Evolutionary conservation across 2,329 filamentous ascomycete genomes (phyloP).

Genomic region (Onygena corvina): DNA sequence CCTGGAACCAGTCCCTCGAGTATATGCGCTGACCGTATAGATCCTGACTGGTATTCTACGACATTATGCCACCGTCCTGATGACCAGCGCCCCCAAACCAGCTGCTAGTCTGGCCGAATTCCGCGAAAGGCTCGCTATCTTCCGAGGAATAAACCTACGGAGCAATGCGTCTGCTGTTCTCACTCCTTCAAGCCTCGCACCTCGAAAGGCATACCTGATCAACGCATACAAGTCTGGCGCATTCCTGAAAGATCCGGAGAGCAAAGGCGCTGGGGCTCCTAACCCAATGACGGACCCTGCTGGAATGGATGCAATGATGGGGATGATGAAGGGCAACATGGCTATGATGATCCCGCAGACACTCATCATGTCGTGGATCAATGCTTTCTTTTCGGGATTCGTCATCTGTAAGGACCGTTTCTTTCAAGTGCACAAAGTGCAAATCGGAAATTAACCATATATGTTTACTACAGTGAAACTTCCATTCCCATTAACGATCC

Average conservation of each 20-base stretch:
- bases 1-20: background rate
- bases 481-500: conserved; percentile 91
- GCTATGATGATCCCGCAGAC: conserved; percentile 99
- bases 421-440: background rate
- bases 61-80: conserved; percentile 89
- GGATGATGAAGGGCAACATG: conserved; percentile 99
- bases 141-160: conserved; percentile 74
- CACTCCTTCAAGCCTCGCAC: conserved; percentile 62
- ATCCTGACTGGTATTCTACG: conserved; percentile 89
- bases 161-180: conserved; percentile 71
- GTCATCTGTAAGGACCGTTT: conserved; percentile 63
- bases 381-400: conserved; percentile 96
- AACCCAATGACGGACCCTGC: conserved; percentile 94
- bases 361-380: conserved; percentile 99
- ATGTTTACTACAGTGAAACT: conserved; percentile 59
- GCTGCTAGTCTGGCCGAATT: conserved; percentile 47
- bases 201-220: conserved; percentile 68
- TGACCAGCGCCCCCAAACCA: conserved; percentile 71
- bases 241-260: conserved; percentile 81
- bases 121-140: conserved; percentile 73
- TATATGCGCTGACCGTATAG: conserved; percentile 30
- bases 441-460: conserved; percentile 11
- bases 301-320: conserved; percentile 99
- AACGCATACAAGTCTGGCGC: conserved; percentile 71
- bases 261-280: conserved; percentile 70